A percentile compares a stretch with the other conserved stretches of the same genome.
Conservation (phyloP, 2,329 filamentous ascomycete species). For the Stemphylium lycopersici region DNA sequence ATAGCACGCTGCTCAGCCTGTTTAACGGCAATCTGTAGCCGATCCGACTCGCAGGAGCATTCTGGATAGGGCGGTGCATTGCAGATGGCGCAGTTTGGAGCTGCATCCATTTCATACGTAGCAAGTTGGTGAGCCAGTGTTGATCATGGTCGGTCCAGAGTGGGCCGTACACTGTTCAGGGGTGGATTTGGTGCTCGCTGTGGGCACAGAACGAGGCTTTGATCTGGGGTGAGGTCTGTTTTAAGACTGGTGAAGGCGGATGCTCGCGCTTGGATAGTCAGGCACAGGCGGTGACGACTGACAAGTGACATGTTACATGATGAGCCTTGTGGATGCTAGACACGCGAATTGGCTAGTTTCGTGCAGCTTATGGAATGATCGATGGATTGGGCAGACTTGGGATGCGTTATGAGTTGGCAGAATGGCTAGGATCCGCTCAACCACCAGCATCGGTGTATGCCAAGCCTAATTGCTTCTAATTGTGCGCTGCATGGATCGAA, state of each 20-base stretch:
- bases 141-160: constrained; percentile 37
- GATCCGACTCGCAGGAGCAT: constrained; percentile 49
- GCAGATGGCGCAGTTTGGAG: constrained; percentile 51
- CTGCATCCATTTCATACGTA: constrained; percentile 44
- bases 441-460: constrained; percentile 21
- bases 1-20: constrained; percentile 49
- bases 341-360: constrained; percentile 39
- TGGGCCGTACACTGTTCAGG: constrained; percentile 11
- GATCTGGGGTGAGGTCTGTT: constrained; percentile 24
- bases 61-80: constrained; percentile 48
- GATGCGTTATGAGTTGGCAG: constrained; percentile 49
- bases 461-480: constrained; percentile 10
- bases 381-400: constrained; percentile 36
- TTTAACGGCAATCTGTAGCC: constrained; percentile 49
- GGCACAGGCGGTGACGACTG: constrained; percentile 46
- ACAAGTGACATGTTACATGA: constrained; percentile 48
- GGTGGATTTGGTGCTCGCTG: constrained; percentile 16
- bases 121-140: constrained; percentile 29
- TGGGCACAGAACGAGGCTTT: constrained; percentile 12
- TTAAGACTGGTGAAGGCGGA: constrained; percentile 26
- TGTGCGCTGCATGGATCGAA: constrained; percentile 8
- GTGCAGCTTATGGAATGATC: constrained; percentile 40
- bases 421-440: constrained; percentile 36
- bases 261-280: constrained; percentile 32
- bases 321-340: constrained; percentile 34